Conservation (phyloP, 768 basidiomycete species). For the Grammothele lineata region DNA sequence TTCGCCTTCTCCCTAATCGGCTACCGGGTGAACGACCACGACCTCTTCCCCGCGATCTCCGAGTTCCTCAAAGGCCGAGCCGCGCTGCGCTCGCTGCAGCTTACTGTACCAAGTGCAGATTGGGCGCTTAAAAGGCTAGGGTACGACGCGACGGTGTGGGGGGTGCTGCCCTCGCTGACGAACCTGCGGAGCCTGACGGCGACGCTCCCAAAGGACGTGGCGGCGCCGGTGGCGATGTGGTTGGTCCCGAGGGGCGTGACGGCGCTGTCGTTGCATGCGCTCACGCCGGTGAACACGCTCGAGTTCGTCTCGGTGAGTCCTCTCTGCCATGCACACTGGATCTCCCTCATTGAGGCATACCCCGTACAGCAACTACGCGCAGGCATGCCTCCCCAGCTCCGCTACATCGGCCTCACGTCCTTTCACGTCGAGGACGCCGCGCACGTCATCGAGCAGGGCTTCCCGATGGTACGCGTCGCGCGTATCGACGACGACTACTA, state of each 20-base stretch:
- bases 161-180: conserved; percentile 56
- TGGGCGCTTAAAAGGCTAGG: conserved; percentile 53
- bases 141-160: conserved; percentile 69
- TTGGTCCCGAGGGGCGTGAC: conserved; percentile 46
- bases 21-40: conserved; percentile 41
- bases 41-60: conserved; percentile 65
- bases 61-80: conserved; percentile 59
- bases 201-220: conserved; percentile 59
- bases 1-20: conserved; percentile 44
- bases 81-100: conserved; percentile 47
- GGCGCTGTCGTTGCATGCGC: conserved; percentile 25
- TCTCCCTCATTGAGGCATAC: neutral
- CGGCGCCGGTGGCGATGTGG: conserved; percentile 63
- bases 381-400: conserved; percentile 49
- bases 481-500: conserved; percentile 51
- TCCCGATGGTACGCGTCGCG: conserved; percentile 56
- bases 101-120: conserved; percentile 30
- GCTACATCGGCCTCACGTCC: conserved; percentile 55
- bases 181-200: conserved; percentile 53
- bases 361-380: conserved; percentile 51
- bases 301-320: conserved; percentile 27
- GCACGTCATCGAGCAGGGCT: conserved; percentile 52
- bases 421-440: conserved; percentile 36
- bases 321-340: conserved; percentile 3
- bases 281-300: conserved; percentile 21